Base-by-base conservation (phyloP, 192 early-diverging fungal species). In the Mortierella antarctica region DNA sequence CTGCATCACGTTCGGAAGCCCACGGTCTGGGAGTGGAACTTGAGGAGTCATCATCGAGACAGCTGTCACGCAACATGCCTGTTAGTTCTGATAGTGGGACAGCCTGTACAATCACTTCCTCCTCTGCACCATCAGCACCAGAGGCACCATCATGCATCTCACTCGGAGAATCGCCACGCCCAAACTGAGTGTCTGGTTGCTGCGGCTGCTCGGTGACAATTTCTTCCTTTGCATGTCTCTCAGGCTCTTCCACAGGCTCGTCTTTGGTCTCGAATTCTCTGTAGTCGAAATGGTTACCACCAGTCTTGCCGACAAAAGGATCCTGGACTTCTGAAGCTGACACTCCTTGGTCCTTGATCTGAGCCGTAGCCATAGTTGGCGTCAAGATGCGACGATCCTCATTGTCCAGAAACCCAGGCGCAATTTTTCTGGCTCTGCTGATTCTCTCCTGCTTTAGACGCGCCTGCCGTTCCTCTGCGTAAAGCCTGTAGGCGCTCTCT, bases 401-500 rank as follows among this genome's bases (percentile, higher is more conserved):
- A 56, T 72, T 80, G 69, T 90, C 89, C 61, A 90, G 50, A 70
- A 91, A 88, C 17, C 91, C 91, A 44, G 91, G 91, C 1, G 91
- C 89, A 67, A 91, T 88, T 81, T 89, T 90, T 20, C 89, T 65
- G 45, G 89, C 89, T 41, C 75, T 66, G 9, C 65, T 75, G 17
- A 80, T 67, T 10, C 70, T 47, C 45, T 86, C 85, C 40, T 77
- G 81, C 57, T 91, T 89, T 52, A 86, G 74, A 54, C 86, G 82
- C 7, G 85, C 74, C 52, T 86, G 52, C 59, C 77, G 69, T 56
- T 84, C 88, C 18, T 86, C 83, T 23, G 76, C 54, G 54, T 83
- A 88, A 9, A 51, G 69, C 56, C 14, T 74, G 62, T 55, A 79
- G 57, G 73, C 83, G 44, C 51, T 77, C 67, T 54, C 73, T 7